Conservation (phyloP, 495 filamentous ascomycete species). For the Trypethelium eluteriae region DNA sequence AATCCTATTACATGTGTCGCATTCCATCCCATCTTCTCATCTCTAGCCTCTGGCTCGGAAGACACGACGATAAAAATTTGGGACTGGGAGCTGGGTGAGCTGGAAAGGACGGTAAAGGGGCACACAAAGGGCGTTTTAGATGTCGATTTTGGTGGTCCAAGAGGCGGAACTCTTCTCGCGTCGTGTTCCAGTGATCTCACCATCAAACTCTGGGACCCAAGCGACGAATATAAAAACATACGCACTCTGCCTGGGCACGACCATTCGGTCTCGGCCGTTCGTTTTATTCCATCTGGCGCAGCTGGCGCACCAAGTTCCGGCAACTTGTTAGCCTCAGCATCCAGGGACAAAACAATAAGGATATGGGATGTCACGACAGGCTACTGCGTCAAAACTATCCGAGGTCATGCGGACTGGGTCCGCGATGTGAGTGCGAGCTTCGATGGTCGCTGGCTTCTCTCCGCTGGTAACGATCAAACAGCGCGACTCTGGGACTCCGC, state of each 20-base stretch:
- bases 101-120: slow-evolving; percentile 85
- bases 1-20: slow-evolving; percentile 77
- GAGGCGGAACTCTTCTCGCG: slow-evolving; percentile 76
- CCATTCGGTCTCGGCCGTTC: slow-evolving; percentile 77
- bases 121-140: slow-evolving; percentile 86
- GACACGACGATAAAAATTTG: slow-evolving; percentile 87
- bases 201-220: slow-evolving; percentile 94
- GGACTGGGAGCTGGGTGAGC: slow-evolving; percentile 94
- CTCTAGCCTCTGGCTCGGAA: slow-evolving; percentile 85
- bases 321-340: slow-evolving; percentile 74
- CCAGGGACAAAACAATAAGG: slow-evolving; percentile 71
- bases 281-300: slow-evolving; percentile 77
- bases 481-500: slow-evolving; percentile 80
- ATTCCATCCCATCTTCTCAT: slow-evolving; percentile 90
- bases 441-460: slow-evolving; percentile 77
- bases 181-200: slow-evolving; percentile 86
- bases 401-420: slow-evolving; percentile 83
- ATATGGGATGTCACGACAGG: slow-evolving; percentile 93
- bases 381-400: slow-evolving; percentile 79
- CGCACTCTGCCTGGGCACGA: slow-evolving; percentile 90
- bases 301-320: slow-evolving; percentile 55
- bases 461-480: slow-evolving; percentile 72
- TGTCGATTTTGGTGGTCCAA: slow-evolving; percentile 84
- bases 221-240: slow-evolving; percentile 91
- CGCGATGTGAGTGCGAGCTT: slow-evolving; percentile 73